Conservation (phyloP, 495 filamentous ascomycete genomes). For the Neurospora africana region DNA sequence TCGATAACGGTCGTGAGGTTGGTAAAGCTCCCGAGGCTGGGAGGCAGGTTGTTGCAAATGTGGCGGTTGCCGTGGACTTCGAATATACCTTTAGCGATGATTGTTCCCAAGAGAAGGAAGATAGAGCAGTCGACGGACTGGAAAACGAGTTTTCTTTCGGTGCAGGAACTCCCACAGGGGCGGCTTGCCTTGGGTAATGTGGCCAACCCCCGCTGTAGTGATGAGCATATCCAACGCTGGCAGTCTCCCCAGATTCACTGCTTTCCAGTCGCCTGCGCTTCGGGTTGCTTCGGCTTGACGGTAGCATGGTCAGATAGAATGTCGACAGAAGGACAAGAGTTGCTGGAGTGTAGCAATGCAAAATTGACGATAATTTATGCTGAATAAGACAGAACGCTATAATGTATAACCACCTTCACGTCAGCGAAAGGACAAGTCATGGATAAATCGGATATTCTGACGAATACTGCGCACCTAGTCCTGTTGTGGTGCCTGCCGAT, state of each 20-base stretch:
- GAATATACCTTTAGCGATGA: neutral
- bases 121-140: neutral
- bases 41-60: too few species aligned
- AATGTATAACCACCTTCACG: neutral
- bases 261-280: neutral
- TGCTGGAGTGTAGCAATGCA: neutral
- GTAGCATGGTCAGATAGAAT: neutral
- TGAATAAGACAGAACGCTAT: neutral
- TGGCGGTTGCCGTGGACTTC: neutral
- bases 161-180: neutral
- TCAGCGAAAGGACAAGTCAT: neutral
- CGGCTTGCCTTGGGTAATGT: too few species aligned
- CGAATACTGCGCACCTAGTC: too few species aligned
- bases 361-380: neutral
- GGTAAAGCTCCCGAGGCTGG: too few species aligned
- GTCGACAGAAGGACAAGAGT: neutral
- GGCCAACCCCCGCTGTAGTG: neutral
- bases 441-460: too few species aligned
- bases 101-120: neutral
- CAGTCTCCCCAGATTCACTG: neutral
- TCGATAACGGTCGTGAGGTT: too few species aligned
- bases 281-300: neutral
- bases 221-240: neutral
- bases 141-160: neutral
- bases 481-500: too few species aligned